Evolutionary conservation across 2,329 filamentous ascomycete genomes (phyloP), one percentile per base, ranked within the genome.

Genomic region (Escovopsis sp.): DNA sequence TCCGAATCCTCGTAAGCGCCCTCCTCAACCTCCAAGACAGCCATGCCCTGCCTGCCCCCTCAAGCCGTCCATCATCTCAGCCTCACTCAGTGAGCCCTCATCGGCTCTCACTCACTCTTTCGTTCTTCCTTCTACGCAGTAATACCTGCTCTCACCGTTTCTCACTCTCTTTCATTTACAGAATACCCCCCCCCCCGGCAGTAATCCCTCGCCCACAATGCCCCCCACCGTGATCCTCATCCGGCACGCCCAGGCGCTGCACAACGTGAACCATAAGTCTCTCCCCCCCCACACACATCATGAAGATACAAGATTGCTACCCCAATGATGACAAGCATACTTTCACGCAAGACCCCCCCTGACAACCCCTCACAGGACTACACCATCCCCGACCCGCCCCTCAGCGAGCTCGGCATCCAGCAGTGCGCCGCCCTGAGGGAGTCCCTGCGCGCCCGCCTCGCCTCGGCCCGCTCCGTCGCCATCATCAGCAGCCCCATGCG

Each of bases 231-330:
- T 95, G 45, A 83, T 96, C 50, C 69, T 96, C 54, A 80, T 95
- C 54, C 83, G 89, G 51, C 89, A 96, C 70, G 89, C 84, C 13
- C 84, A 96, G 60, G 72, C 67, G 8, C 53, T 66, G n/a, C 72
- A 76, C 55, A 76, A 76, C 45, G 59, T 63, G 12, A 53, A 60
- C 39, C 57, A 74, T 74, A 63, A 61, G 70, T 69, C 24, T 40
- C 40, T 37, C 42, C 39, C 5, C n/a, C 16, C 31, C 11, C n/a
- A 24, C 25, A 24, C 33, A 33, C 12, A 13, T 9, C 33, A 36
- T 30, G 2, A n/a, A n/a, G n/a, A n/a, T n/a, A n/a, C n/a, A n/a
- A n/a, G n/a, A n/a, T n/a, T n/a, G n/a, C n/a, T n/a, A n/a, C n/a
- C n/a, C n/a, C n/a, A n/a, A n/a, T n/a, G n/a, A n/a, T n/a, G n/a